Percentiles rank a stretch among this genome's conserved stretches.
These are phyloP conservation scores for Sugiyamaella castrensis DNA, from an alignment of 1,139 yeast species.

Conservation along the genomic window DNA sequence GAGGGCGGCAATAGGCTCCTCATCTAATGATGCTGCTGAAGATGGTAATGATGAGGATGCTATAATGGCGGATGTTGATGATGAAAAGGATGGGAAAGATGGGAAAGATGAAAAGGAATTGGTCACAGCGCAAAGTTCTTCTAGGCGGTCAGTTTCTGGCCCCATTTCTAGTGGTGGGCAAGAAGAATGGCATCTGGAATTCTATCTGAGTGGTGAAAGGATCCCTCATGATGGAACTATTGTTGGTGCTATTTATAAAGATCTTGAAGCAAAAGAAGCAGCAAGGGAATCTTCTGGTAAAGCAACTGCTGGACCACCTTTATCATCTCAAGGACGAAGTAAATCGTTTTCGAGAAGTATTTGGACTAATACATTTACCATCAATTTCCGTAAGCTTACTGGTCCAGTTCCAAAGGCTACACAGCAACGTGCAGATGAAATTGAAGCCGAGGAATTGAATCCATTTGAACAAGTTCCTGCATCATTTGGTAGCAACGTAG, in stretches of 20 bases:
- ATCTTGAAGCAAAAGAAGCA: constrained; percentile 39
- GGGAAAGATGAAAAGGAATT: constrained; percentile 14
- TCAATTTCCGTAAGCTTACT: constrained; percentile 50
- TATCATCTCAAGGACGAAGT: constrained; percentile 6
- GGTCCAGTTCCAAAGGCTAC: constrained; percentile 28
- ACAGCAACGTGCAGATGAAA: constrained; percentile 18
- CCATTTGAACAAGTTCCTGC: constrained; percentile 31
- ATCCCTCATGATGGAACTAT: constrained; percentile 72
- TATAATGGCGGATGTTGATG: constrained; percentile 13
- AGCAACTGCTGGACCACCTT: neutral
- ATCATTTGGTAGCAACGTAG: constrained; percentile 43
- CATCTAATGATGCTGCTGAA: neutral
- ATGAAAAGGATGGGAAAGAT: constrained; percentile 18
- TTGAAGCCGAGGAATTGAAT: constrained; percentile 37
- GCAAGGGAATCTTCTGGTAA: neutral
- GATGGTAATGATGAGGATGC: constrained; percentile 2
- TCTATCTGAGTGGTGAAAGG: constrained; percentile 56
- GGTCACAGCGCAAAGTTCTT: constrained; percentile 12
- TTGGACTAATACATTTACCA: constrained; percentile 57
- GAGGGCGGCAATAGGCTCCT: neutral
- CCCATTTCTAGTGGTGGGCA: neutral
- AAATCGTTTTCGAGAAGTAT: constrained; percentile 49
- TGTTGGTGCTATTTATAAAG: constrained; percentile 71
- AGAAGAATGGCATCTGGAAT: constrained; percentile 52
- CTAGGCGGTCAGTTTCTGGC: constrained; percentile 7